Percentiles rank a stretch among this genome's conserved stretches.
These are phyloP conservation scores for Mycena galericulata DNA, from an alignment of 768 basidiomycete species.

Conservation along the genomic window DNA sequence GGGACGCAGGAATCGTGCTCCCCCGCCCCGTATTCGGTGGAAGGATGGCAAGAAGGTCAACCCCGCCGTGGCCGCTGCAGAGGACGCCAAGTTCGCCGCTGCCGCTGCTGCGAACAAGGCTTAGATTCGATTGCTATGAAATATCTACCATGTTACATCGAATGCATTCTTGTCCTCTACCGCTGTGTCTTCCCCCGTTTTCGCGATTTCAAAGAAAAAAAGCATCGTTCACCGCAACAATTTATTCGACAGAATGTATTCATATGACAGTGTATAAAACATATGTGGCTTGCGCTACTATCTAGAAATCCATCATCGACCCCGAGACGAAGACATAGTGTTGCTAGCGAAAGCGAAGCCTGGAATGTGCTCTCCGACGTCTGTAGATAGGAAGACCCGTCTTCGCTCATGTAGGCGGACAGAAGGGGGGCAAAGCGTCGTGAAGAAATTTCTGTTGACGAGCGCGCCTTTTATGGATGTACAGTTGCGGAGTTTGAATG, in stretches of 20 bases:
- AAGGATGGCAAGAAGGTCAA: constrained; percentile 97
- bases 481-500: not conserved
- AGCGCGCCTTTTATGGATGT: not conserved
- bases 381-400: constrained; percentile 42
- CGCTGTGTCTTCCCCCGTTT: too few species aligned
- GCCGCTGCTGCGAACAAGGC: constrained; percentile 62
- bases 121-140: not conserved
- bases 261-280: not conserved
- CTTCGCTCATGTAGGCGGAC: constrained; percentile 41
- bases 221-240: too few species aligned
- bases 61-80: constrained; percentile 93
- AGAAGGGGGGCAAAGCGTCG: constrained; percentile 48
- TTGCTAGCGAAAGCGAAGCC: constrained; percentile 84
- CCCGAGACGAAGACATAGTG: constrained; percentile 61
- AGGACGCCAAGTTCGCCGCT: constrained; percentile 80
- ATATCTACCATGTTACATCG: too few species aligned
- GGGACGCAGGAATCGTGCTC: constrained; percentile 96
- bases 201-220: too few species aligned
- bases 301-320: constrained; percentile 81
- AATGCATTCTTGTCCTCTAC: too few species aligned
- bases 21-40: constrained; percentile 96
- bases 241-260: too few species aligned
- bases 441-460: constrained; percentile 5
- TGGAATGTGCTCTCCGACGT: constrained; percentile 59
- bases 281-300: constrained; percentile 74